phyloP scores from a whole-genome alignment of 495 filamentous ascomycete species.

The Penicillium diatomitis region DNA sequence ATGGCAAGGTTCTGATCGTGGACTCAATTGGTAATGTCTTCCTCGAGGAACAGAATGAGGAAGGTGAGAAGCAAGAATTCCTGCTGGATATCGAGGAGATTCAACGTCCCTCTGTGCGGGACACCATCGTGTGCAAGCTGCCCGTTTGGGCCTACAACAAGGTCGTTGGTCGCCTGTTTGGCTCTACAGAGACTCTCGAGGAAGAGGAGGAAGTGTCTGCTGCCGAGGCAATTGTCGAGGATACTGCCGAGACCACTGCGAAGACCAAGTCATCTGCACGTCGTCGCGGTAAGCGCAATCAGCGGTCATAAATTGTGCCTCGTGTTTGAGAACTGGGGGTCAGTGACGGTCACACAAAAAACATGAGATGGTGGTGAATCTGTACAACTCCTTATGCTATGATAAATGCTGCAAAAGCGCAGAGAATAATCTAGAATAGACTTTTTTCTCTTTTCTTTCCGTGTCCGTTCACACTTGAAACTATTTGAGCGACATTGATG shows the following conservation, averaged over 20 bases:
- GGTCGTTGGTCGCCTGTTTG: slow-evolving; percentile 46
- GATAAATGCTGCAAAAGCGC: too few species aligned
- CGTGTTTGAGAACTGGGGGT: neutral
- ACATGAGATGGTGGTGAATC: neutral
- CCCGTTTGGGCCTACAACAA: slow-evolving; percentile 56
- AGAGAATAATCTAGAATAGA: too few species aligned
- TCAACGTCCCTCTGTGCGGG: slow-evolving; percentile 50
- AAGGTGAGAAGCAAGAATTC: slow-evolving; percentile 73
- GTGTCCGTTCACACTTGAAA: too few species aligned
- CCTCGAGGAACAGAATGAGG: slow-evolving; percentile 79
- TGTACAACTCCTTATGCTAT: neutral
- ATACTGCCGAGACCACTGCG: slow-evolving; percentile 18
- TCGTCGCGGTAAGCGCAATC: slow-evolving; percentile 26
- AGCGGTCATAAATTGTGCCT: slow-evolving; percentile 17
- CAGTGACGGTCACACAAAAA: too few species aligned
- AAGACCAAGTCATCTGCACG: slow-evolving; percentile 18
- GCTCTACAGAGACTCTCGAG: slow-evolving; percentile 7
- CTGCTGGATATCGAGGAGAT: slow-evolving; percentile 71
- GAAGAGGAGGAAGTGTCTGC: slow-evolving; percentile 4
- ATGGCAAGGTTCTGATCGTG: slow-evolving; percentile 89
- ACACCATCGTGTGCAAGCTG: slow-evolving; percentile 62
- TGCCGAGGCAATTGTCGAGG: slow-evolving; percentile 19
- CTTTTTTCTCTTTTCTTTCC: too few species aligned
- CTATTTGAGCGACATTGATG: too few species aligned
- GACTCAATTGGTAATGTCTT: slow-evolving; percentile 88